Evolutionary conservation across 163 green algal genomes (phyloP).

Genomic region (Volvox carteri): DNA sequence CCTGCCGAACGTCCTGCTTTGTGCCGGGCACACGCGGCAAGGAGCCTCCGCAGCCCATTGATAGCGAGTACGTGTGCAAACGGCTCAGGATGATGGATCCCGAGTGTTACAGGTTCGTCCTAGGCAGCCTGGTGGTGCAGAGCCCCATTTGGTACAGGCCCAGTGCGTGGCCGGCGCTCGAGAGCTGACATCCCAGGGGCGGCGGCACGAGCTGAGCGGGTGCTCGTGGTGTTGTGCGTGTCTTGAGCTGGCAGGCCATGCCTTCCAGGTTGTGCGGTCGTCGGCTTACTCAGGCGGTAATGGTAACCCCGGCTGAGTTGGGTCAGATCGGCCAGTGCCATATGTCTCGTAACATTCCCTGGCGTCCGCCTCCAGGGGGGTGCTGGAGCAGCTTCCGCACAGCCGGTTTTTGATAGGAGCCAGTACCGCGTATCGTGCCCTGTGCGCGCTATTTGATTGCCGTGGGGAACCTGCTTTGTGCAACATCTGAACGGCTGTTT

Average conservation of each 20-base stretch:
- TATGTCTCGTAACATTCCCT: no score
- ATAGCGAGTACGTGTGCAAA: background rate
- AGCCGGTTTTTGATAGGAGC: no score
- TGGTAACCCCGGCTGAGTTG: no score
- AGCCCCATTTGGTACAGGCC: conserved; percentile 9
- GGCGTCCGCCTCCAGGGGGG: no score
- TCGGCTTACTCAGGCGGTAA: no score
- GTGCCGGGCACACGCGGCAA: background rate
- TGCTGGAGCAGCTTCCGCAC: no score
- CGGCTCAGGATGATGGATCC: background rate
- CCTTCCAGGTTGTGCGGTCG: no score
- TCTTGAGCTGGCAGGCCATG: background rate
- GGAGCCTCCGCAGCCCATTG: background rate
- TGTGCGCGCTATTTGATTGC: no score
- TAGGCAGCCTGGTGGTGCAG: background rate
- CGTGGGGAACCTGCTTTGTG: no score
- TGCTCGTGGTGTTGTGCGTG: background rate
- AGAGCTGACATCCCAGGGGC: background rate
- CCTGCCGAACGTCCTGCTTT: conserved; percentile 18
- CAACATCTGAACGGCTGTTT: no score
- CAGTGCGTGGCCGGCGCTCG: conserved; percentile 15
- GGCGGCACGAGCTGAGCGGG: background rate
- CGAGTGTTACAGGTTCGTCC: conserved; percentile 21
- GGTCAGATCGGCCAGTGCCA: no score
- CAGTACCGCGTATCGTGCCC: no score